Evolutionary conservation across 306 rosid species (phyloP), one percentile per base, ranked within the genome.

Genomic region (Prunus mongolica): DNA sequence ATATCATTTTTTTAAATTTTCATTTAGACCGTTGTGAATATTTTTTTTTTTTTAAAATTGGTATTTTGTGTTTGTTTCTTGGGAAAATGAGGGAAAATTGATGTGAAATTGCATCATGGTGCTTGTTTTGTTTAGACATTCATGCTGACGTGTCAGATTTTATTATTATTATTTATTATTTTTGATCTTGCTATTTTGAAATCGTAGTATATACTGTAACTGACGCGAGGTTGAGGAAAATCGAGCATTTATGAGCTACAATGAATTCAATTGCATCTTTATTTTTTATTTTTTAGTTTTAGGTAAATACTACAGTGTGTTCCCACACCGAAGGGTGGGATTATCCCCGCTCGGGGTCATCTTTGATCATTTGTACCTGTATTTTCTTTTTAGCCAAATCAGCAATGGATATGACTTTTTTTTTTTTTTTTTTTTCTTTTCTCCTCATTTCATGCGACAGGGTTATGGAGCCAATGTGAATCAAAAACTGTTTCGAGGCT

Each of bases 401-500:
- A 13, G 27, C 2, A n/a, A 56, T 22, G 12, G 19, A 22, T 9
- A n/a, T 10, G 2, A 8, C n/a, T n/a, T 0, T 55, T 24, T 24
- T 6, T 12, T 3, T 30, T 8, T 7, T 3, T 30, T 8, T 7
- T 61, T n/a, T n/a, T n/a, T 49, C 41, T 11, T 9, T 50, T 4
- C 50, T 82, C 8, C 49, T 76, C 22, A 30, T 46, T 58, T 74
- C 24, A 38, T 65, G 49, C 24, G 78, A 67, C 67, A 90, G 92
- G 79, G 79, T 69, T 80, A 41, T 5, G 90, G 95, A 81, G 90
- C 82, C 32, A 70, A 88, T 73, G 90, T 90, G 76, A 90, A 88
- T 55, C 61, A 60, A 76, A 84, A 81, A 75, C 70, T 88, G 83
- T 90, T 86, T 75, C 83, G 92, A 8, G 95, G 92, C 44, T 88